Evolutionary conservation across 805 yeast genomes (phyloP).

Genomic region (Cyberlindnera galapagoensis): DNA sequence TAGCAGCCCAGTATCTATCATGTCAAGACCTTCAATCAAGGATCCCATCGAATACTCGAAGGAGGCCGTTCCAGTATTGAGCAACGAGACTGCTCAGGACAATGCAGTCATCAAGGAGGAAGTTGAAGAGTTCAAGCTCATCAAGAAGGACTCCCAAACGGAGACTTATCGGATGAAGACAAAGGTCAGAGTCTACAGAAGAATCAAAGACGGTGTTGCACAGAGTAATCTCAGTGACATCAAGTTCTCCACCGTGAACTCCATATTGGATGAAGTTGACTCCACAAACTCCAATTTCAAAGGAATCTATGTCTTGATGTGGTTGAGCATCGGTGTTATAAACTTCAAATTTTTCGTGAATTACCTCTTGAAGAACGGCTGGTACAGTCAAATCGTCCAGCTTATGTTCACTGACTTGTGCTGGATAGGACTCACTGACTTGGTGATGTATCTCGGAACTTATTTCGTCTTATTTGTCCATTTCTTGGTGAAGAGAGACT

Average conservation of each 20-base stretch:
- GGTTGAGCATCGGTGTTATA: conserved; percentile 46
- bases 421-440: conserved; percentile 68
- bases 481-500: conserved; percentile 35
- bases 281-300: conserved; percentile 36
- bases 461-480: conserved; percentile 63
- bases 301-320: conserved; percentile 76
- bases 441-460: conserved; percentile 61
- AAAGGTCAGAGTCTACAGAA: conserved; percentile 12
- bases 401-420: conserved; percentile 56
- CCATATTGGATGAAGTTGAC: conserved; percentile 21
- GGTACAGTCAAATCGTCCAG: conserved; percentile 47
- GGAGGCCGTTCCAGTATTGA: too few relatives aligned
- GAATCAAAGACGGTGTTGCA: conserved; percentile 21
- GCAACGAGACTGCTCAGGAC: neutral
- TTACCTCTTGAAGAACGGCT: conserved; percentile 42
- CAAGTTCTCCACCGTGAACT: conserved; percentile 13
- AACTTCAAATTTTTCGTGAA: conserved; percentile 48
- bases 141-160: conserved; percentile 13
- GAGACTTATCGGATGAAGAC: conserved; percentile 17
- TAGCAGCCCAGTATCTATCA: too few relatives aligned
- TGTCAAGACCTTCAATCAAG: too few relatives aligned
- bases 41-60: too few relatives aligned
- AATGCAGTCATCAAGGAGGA: neutral
- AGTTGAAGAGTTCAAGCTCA: conserved; percentile 1
- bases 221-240: conserved; percentile 24